A percentile compares a stretch with the other conserved stretches of the same genome.
phyloP scores from a whole-genome alignment of 805 yeast species.

The Ogataea angusta region DNA sequence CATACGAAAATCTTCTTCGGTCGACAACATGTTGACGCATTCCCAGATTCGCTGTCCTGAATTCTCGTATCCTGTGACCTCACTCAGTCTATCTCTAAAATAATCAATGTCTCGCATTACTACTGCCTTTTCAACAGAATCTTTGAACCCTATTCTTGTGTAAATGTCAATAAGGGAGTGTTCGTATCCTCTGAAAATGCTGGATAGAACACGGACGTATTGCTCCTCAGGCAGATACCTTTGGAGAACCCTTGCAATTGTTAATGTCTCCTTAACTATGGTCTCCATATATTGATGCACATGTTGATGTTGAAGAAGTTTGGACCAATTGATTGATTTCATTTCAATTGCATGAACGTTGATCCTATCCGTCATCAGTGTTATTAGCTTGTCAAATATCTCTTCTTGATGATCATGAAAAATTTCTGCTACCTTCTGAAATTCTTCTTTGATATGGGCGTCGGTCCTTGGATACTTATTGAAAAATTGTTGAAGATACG shows the following conservation, averaged over 20 bases:
- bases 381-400: slow-evolving; percentile 59
- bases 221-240: slow-evolving; percentile 54
- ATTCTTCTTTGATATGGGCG: slow-evolving; percentile 34
- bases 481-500: slow-evolving; percentile 33
- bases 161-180: slow-evolving; percentile 50
- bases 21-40: slow-evolving; percentile 49
- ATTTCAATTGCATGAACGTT: slow-evolving; percentile 48
- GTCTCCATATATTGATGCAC: slow-evolving; percentile 64
- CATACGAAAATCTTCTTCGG: slow-evolving; percentile 48
- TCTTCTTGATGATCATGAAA: slow-evolving; percentile 62
- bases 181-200: slow-evolving; percentile 58
- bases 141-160: slow-evolving; percentile 45
- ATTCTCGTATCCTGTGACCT: slow-evolving; percentile 56
- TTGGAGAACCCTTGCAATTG: slow-evolving; percentile 57
- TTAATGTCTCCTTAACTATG: slow-evolving; percentile 62
- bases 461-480: slow-evolving; percentile 29
- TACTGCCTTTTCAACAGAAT: slow-evolving; percentile 50
- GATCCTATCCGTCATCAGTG: slow-evolving; percentile 67
- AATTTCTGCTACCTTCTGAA: slow-evolving; percentile 38
- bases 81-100: slow-evolving; percentile 58
- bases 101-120: slow-evolving; percentile 60
- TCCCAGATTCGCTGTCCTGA: slow-evolving; percentile 64
- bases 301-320: slow-evolving; percentile 39
- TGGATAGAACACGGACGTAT: slow-evolving; percentile 42
- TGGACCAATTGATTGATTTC: slow-evolving; percentile 47